Percentiles rank a stretch among this genome's conserved stretches.
phyloP scores from a whole-genome alignment of 2,329 filamentous ascomycete species.

The Bipolaris victoriae region DNA sequence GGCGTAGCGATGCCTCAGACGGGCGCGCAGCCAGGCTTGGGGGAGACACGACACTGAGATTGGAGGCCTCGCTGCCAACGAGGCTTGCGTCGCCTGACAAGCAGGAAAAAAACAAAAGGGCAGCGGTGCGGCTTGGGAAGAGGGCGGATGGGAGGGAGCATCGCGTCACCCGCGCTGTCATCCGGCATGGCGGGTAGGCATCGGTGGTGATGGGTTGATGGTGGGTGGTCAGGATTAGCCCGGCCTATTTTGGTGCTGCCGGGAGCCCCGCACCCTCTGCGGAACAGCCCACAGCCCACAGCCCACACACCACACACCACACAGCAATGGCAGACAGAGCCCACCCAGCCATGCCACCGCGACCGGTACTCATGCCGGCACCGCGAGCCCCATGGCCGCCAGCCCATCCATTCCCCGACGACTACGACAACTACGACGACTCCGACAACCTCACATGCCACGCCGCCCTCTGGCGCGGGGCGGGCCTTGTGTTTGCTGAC shows the following conservation, averaged over 20 bases:
- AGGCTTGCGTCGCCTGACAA: slow-evolving; percentile 23
- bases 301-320: too few species aligned
- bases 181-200: slow-evolving; percentile 39
- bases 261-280: slow-evolving; percentile 32
- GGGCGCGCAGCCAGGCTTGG: slow-evolving; percentile 18
- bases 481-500: background rate
- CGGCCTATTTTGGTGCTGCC: slow-evolving; percentile 34
- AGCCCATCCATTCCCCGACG: too few species aligned
- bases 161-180: slow-evolving; percentile 42
- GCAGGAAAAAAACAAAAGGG: slow-evolving; percentile 16
- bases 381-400: background rate
- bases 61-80: background rate
- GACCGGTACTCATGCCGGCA: background rate
- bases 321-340: too few species aligned
- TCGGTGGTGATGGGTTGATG: slow-evolving; percentile 7
- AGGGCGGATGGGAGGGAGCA: slow-evolving; percentile 26
- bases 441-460: background rate
- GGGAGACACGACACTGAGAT: slow-evolving; percentile 11
- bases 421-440: too few species aligned
- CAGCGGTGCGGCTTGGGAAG: slow-evolving; percentile 15
- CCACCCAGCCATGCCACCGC: too few species aligned
- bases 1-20: slow-evolving; percentile 25
- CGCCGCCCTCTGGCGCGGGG: too few species aligned
- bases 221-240: slow-evolving; percentile 27
- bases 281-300: slow-evolving; percentile 24